These are phyloP conservation scores for Venturia pyrina DNA, from an alignment of 2,329 filamentous ascomycete genomes.

Conservation along the genomic window DNA sequence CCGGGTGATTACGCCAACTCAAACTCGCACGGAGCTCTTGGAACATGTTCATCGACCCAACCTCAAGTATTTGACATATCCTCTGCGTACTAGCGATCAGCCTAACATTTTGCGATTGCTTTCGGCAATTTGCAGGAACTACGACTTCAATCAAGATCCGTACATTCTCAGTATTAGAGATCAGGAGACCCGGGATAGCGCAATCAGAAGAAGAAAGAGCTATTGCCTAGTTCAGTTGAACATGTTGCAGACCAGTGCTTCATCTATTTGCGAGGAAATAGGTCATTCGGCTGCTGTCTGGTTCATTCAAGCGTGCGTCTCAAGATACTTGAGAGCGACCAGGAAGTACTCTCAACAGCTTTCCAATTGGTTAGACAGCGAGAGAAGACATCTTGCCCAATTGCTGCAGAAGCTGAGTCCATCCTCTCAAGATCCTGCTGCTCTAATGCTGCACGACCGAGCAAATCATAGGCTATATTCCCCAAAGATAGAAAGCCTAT, in stretches of 20 bases:
- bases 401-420: neutral
- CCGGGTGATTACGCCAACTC: slow-evolving; percentile 55
- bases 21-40: slow-evolving; percentile 61
- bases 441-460: neutral
- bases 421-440: neutral
- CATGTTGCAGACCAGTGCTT: slow-evolving; percentile 23
- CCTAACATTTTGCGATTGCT: neutral
- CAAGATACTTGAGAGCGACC: neutral
- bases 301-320: slow-evolving; percentile 24
- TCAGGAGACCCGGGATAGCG: neutral
- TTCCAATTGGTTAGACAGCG: neutral
- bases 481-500: slow-evolving; percentile 26
- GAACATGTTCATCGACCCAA: slow-evolving; percentile 56
- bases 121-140: slow-evolving; percentile 14
- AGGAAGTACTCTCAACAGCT: neutral
- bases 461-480: slow-evolving; percentile 19
- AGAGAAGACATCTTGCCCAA: neutral
- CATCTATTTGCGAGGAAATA: slow-evolving; percentile 27
- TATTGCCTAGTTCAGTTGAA: slow-evolving; percentile 31
- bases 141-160: slow-evolving; percentile 30
- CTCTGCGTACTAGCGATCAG: neutral
- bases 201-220: slow-evolving; percentile 23
- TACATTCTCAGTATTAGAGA: slow-evolving; percentile 20
- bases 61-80: slow-evolving; percentile 33
- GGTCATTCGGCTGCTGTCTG: slow-evolving; percentile 28